A percentile compares a stretch with the other conserved stretches of the same genome.
Conservation (phyloP, 371 early-diverging fungal species). For the Mucor saturninus region DNA sequence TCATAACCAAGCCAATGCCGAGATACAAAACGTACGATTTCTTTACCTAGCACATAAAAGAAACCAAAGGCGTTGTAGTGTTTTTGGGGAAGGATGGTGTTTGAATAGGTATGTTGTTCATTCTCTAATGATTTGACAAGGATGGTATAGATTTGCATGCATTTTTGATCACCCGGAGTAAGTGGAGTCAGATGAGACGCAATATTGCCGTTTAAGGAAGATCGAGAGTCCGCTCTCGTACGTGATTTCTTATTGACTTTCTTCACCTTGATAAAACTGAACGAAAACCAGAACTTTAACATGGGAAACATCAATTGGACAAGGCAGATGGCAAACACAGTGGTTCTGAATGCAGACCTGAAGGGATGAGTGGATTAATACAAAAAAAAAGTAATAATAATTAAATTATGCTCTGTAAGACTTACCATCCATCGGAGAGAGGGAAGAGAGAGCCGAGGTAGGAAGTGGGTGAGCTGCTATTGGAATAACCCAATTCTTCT, state of each 20-base stretch:
- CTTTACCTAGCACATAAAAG: slow-evolving; percentile 23
- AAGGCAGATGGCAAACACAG: slow-evolving; percentile 39
- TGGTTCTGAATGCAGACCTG: slow-evolving; percentile 37
- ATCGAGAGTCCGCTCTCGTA: slow-evolving; percentile 6
- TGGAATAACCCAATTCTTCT: slow-evolving; percentile 8
- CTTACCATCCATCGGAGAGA: slow-evolving; percentile 40
- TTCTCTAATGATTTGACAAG: slow-evolving; percentile 32
- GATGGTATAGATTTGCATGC: slow-evolving; percentile 42
- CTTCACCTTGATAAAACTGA: slow-evolving; percentile 26
- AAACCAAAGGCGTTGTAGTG: slow-evolving; percentile 11
- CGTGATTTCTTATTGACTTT: slow-evolving; percentile 22
- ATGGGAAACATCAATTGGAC: slow-evolving; percentile 41
- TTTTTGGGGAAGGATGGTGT: slow-evolving; percentile 21
- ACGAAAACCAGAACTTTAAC: slow-evolving; percentile 26
- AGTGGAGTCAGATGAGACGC: slow-evolving; percentile 20
- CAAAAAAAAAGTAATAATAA: background rate
- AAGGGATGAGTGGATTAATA: background rate
- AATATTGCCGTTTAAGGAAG: slow-evolving; percentile 22
- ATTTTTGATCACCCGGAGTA: slow-evolving; percentile 52
- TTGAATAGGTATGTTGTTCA: slow-evolving; percentile 11
- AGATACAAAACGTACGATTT: slow-evolving; percentile 29
- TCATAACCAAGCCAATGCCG: slow-evolving; percentile 54
- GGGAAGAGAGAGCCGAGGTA: slow-evolving; percentile 27
- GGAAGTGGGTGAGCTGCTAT: background rate
- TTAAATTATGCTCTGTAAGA: background rate